Conservation (phyloP, 768 basidiomycete genomes). For the Amanita fuliginea region DNA sequence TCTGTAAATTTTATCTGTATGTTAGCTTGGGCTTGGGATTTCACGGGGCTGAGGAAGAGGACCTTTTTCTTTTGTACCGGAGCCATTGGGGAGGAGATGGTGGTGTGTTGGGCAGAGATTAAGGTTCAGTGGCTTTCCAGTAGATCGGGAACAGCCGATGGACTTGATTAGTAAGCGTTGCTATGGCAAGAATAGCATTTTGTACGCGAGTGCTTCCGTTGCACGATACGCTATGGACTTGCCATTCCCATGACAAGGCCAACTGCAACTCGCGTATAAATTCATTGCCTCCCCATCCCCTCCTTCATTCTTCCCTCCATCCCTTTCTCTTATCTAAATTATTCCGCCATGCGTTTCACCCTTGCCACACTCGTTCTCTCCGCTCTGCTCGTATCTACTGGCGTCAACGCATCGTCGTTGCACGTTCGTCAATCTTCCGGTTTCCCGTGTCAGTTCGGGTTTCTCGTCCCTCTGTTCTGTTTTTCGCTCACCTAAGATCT, state of each 20-base stretch:
- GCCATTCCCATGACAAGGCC: too few relatives aligned
- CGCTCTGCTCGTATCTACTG: constrained; percentile 27
- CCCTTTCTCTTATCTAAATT: background rate
- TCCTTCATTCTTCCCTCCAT: background rate
- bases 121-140: constrained; percentile 52
- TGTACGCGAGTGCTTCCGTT: too few relatives aligned
- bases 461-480: background rate
- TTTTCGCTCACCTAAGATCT: background rate
- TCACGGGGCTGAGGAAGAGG: background rate
- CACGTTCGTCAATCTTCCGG: constrained; percentile 24
- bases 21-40: background rate
- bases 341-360: constrained; percentile 32
- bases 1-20: constrained; percentile 20
- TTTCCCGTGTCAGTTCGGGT: constrained; percentile 21
- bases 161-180: background rate
- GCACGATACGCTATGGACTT: background rate
- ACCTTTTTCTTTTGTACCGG: constrained; percentile 44
- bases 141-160: constrained; percentile 21
- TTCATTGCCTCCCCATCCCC: too few relatives aligned
- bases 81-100: constrained; percentile 27
- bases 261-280: too few relatives aligned
- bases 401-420: constrained; percentile 19
- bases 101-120: constrained; percentile 29
- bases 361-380: constrained; percentile 26
- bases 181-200: background rate